These are phyloP conservation scores for Chaetomium fimeti DNA, from an alignment of 495 filamentous ascomycete genomes.

Conservation along the genomic window DNA sequence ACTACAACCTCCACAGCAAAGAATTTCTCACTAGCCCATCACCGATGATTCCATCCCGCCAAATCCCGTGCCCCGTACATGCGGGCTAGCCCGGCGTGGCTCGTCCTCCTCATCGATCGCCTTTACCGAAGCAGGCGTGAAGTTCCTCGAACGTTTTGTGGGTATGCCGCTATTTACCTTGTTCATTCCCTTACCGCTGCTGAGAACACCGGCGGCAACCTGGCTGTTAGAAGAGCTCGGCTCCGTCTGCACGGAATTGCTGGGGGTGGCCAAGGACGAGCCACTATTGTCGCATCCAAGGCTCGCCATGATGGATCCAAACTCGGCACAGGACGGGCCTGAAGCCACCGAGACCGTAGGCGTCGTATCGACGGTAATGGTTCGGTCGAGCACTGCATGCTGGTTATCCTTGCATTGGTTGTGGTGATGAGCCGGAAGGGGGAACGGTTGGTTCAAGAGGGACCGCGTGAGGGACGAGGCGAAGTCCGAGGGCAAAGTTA, in stretches of 20 bases:
- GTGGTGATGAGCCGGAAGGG: conserved; percentile 35
- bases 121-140: conserved; percentile 47
- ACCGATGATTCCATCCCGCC: conserved; percentile 4
- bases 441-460: conserved; percentile 46
- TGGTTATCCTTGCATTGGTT: conserved; percentile 40
- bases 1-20: neutral
- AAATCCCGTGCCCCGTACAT: conserved; percentile 19
- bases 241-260: neutral
- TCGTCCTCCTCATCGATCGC: conserved; percentile 44
- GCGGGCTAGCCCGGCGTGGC: conserved; percentile 37
- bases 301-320: conserved; percentile 10
- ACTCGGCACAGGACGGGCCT: conserved; percentile 1
- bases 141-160: conserved; percentile 44
- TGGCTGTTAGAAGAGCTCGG: neutral
- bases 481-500: conserved; percentile 35
- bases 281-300: neutral
- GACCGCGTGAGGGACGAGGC: conserved; percentile 44
- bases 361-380: conserved; percentile 5
- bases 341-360: neutral
- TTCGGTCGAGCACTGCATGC: conserved; percentile 20
- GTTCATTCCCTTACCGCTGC: conserved; percentile 5
- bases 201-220: neutral
- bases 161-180: conserved; percentile 10
- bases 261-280: neutral
- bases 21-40: neutral